A percentile compares a stretch with the other conserved stretches of the same genome.
Conservation (phyloP, 352 stramenopile species). For the Aphanomyces invadans region DNA sequence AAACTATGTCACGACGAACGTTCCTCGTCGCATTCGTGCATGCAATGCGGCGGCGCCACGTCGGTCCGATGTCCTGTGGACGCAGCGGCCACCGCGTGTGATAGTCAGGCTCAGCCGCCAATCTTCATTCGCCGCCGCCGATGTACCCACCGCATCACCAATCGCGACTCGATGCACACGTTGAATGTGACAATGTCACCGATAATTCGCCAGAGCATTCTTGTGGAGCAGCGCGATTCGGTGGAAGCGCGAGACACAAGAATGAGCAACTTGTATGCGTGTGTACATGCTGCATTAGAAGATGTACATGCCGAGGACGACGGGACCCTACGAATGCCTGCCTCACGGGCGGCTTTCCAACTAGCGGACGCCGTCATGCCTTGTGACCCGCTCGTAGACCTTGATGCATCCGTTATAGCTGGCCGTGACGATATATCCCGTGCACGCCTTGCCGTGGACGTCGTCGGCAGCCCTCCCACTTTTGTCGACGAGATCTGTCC, state of each 20-base stretch:
- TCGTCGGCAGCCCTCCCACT: conserved; percentile 38
- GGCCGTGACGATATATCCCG: conserved; percentile 67
- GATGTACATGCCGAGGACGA: no score
- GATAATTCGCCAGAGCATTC: background rate
- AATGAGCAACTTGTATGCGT: background rate
- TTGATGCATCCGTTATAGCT: conserved; percentile 76
- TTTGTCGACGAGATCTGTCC: conserved; percentile 9
- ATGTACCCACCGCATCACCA: no score
- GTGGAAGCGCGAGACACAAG: background rate
- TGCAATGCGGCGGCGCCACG: background rate
- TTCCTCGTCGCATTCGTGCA: background rate
- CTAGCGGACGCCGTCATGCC: background rate
- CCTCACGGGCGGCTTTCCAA: background rate
- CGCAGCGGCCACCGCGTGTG: no score
- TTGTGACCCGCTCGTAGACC: conserved; percentile 11
- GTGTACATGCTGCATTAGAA: background rate
- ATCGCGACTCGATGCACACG: conserved; percentile 3
- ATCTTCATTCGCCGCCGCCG: no score
- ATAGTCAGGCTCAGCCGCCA: no score
- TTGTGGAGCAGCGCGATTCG: background rate
- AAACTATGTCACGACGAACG: background rate
- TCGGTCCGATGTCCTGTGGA: no score
- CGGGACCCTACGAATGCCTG: no score
- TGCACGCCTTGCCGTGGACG: conserved; percentile 60
- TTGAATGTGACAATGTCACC: conserved; percentile 4